Base-by-base conservation (phyloP, 495 filamentous ascomycete species). In the Talaromyces borbonicus region DNA sequence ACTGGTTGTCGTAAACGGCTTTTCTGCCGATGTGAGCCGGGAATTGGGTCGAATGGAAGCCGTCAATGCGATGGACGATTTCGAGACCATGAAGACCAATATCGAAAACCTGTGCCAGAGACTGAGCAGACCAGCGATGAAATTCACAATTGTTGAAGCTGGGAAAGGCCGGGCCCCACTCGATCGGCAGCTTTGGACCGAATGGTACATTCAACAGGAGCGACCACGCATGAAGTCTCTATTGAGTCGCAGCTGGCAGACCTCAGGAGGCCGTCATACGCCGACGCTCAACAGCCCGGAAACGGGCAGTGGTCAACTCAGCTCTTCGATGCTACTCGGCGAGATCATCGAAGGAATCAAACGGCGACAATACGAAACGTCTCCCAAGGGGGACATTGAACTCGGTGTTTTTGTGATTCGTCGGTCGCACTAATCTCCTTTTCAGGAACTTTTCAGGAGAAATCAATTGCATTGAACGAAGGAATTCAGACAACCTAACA, bases 181-280 rank as follows among this genome's bases (percentile, higher is more conserved):
- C 4, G 73, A 77, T 40, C 72, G 80, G 19, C 61, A 68, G 6
- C 67, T 73, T 5, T 87, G 83, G 83, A 64, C 63, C 14, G 77
- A 84, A 38, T 87, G 83, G 83, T 86, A 74, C 67, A 74, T 77
- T 25, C 77, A 83, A 48, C 83, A 87, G 52, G 83, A 87, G 53
- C 77, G 76, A 47, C 59, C 69, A n/a, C 72, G 83, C 19, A 75
- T 87, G 49, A 72, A 79, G 46, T 72, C 75, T 23, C 63, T 76
- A 0, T 73, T 85, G 26, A 71, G 68, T 11, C 59, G 69, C 27
- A 80, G 82, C 49, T 79, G 75, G 56, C 66, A 74, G 41, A 75
- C 60, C 14, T 52, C 62, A 12, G 22, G 27, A 24, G 23, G 39
- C 11, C 30, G 31, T 22, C 56, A 59, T 31, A 50, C 57, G n/a